A percentile compares a stretch with the other conserved stretches of the same genome.
phyloP scores from a whole-genome alignment of 306 rosid genomes.

The Luffa acutangula region DNA sequence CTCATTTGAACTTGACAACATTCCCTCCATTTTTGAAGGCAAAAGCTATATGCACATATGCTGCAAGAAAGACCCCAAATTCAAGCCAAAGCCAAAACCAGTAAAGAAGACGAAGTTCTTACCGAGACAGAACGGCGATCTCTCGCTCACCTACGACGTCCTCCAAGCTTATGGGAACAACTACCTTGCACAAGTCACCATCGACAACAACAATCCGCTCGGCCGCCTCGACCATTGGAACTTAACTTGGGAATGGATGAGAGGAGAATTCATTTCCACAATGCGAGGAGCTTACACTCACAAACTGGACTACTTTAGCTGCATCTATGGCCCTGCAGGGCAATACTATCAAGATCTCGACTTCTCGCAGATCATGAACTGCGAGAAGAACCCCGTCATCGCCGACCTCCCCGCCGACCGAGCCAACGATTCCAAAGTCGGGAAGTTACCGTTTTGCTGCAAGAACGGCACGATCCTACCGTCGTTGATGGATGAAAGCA shows the following conservation, averaged over 20 bases:
- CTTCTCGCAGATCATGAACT: constrained; percentile 53
- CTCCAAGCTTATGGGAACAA: constrained; percentile 40
- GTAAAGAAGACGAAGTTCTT: constrained; percentile 32
- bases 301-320: constrained; percentile 28
- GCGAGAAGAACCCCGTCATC: constrained; percentile 49
- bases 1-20: background rate
- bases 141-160: constrained; percentile 45
- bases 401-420: constrained; percentile 54
- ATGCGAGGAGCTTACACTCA: constrained; percentile 67
- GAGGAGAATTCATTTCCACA: constrained; percentile 60
- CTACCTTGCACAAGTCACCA: constrained; percentile 56
- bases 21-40: constrained; percentile 18
- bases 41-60: constrained; percentile 43
- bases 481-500: constrained; percentile 32
- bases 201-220: constrained; percentile 58
- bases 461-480: constrained; percentile 67
- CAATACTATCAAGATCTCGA: constrained; percentile 40
- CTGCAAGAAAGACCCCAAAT: constrained; percentile 59
- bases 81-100: constrained; percentile 16
- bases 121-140: constrained; percentile 47
- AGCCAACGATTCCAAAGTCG: constrained; percentile 43
- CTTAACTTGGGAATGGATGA: constrained; percentile 78
- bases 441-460: constrained; percentile 68
- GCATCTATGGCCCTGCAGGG: constrained; percentile 57
- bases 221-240: constrained; percentile 92